Evolutionary conservation across 768 basidiomycete species (phyloP), one percentile per base, ranked within the genome.

Genomic region (Saitozyma sp.): DNA sequence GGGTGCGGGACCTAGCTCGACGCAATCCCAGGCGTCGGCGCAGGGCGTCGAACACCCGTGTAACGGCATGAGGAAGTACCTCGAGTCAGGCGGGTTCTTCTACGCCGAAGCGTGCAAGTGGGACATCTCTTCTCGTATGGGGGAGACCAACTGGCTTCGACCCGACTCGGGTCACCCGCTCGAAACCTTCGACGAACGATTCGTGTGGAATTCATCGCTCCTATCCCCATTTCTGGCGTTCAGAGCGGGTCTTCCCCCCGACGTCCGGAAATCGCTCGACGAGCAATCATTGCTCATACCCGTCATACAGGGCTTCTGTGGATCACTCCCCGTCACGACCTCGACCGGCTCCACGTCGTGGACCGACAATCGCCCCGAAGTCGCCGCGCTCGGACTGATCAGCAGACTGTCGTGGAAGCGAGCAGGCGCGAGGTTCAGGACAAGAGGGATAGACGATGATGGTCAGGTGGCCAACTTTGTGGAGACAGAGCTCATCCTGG

Each of bases 351-450:
- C 82, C 89, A 17, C 88, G 87, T 29, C 29, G 29, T 29, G 29
- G 29, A 29, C 2, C 29, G 54, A 87, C 86, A 19, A 89, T 86
- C 19, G 86, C 86, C 40, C 84, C 86, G 78, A 88, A 87, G n/a
- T 79, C 85, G 40, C 91, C 88, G 8, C 83, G 84, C 17, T 83
- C 90, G 62, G 89, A 86, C 5, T 99, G 60, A 89, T 97, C 54
- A 92, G 90, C 11, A 84, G 96, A 46, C 83, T 98, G 6, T 89
- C 93, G 9, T 94, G 91, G 88, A 94, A 92, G 80, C 85, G 95
- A 67, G 94, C 96, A 29, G 96, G 96, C 3, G 97, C 96, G 17
- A 86, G 96, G 45, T 99, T 98, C 82, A 97, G 96, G 77, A 93
- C 93, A 11, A 85, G 95, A 61, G 95, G 95, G 1, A 90, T 98